Evolutionary conservation across 2,329 filamentous ascomycete species (phyloP).

Genomic region (Colletotrichum simmondsii): DNA sequence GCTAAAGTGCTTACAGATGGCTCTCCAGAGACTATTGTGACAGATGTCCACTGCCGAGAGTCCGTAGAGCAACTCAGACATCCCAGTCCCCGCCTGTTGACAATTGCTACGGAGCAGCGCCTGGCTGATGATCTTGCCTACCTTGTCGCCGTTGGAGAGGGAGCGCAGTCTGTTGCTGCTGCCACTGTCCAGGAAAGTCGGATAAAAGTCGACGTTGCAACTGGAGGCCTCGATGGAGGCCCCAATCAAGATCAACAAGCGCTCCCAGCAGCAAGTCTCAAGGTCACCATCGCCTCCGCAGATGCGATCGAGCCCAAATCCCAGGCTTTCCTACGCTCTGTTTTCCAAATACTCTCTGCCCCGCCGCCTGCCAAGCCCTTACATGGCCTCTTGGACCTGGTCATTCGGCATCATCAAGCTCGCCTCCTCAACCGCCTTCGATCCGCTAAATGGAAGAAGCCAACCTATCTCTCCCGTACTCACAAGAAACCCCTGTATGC

Average conservation of each 20-base stretch:
- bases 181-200: conserved; percentile 30
- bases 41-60: background rate
- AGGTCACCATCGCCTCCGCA: conserved; percentile 28
- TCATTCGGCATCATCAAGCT: conserved; percentile 30
- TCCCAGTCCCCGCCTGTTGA: conserved; percentile 4
- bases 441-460: conserved; percentile 33
- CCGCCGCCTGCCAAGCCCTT: conserved; percentile 12
- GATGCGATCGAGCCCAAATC: conserved; percentile 31
- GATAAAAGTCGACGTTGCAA: background rate
- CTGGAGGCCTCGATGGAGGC: background rate
- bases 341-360: conserved; percentile 17
- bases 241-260: background rate
- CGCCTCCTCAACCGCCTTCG: conserved; percentile 36
- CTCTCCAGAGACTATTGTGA: background rate
- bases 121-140: conserved; percentile 33
- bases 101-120: conserved; percentile 25
- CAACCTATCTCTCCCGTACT: conserved; percentile 31
- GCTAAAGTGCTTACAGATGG: background rate
- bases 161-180: conserved; percentile 35
- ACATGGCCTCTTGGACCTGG: conserved; percentile 4
- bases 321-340: conserved; percentile 25
- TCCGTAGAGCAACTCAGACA: background rate
- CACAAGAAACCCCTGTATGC: conserved; percentile 35
- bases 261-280: background rate
- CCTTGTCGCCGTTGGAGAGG: conserved; percentile 32